Evolutionary conservation across 2,329 filamentous ascomycete genomes (phyloP), one percentile per base, ranked within the genome.

Genomic region (Scedosporium dehoogii): DNA sequence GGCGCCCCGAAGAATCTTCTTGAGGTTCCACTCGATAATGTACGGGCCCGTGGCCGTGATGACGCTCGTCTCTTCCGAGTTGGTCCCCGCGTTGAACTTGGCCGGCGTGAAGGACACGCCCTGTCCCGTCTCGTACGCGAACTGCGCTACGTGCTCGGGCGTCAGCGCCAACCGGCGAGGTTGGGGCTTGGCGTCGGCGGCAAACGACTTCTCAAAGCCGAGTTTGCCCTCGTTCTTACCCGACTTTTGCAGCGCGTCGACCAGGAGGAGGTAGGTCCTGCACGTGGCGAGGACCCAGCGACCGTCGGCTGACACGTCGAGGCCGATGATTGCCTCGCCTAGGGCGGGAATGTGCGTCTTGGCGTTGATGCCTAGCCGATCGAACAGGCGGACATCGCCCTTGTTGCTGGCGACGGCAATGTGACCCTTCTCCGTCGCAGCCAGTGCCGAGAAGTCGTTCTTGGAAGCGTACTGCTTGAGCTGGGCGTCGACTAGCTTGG

Each of bases 171-270:
- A 85, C 68, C 94, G 91, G 62, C 91, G 89, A 42, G 94, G 94
- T 69, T 96, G 91, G 1, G 94, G 94, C 75, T 99, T 99, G 21
- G 87, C 84, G 72, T 97, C 92, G 67, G 96, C 96, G 3, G 90
- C 87, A 70, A 99, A 99, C 0, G 91, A 81, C 73, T 90, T 92
- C 75, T 99, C 92, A 71, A 99, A 99, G 1, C 94, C 94, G n/a
- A 99, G 87, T 75, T 96, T 96, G 71, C 94, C 94, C 71, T 94
- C 91, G 67, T 97, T 96, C 81, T 97, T 97, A 73, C 94, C 94
- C 1, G 87, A 84, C 71, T 94, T 92, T 71, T 99, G 94, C 68
- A 93, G 76, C 0, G 92, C 86, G 71, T 99, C 94, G 66, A 99
- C 91, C 65, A 99, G 87, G 6, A 99, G 85, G 12, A 99, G 85